These are phyloP conservation scores for Clausena lansium DNA, from an alignment of 345 rosid species.

Conservation along the genomic window DNA sequence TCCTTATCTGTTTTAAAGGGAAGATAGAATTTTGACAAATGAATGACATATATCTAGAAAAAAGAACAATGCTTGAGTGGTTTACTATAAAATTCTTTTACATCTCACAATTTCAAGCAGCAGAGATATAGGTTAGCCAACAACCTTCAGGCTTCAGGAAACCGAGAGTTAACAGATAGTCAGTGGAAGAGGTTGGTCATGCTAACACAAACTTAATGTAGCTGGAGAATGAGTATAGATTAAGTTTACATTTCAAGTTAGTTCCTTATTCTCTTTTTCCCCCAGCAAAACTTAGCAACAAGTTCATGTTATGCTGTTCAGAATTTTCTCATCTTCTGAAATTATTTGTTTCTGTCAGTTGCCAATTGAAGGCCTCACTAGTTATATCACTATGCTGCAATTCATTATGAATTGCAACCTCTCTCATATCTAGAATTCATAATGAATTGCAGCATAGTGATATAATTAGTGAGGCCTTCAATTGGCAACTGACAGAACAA, in stretches of 20 bases:
- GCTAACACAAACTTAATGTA: not conserved
- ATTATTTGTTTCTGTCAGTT: not conserved
- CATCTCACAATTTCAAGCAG: constrained; percentile 11
- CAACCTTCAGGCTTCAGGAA: not conserved
- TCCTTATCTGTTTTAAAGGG: constrained; percentile 54
- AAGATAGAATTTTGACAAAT: constrained; percentile 5
- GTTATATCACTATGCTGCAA: not conserved
- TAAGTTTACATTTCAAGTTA: not conserved
- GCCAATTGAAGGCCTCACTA: not conserved
- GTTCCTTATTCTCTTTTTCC: not conserved
- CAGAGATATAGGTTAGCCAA: not conserved
- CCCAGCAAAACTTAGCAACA: not conserved
- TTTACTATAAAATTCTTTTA: not conserved
- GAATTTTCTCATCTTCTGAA: not conserved
- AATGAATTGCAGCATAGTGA: no score
- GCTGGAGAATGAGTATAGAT: not conserved
- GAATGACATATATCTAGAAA: constrained; percentile 9
- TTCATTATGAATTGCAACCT: not conserved
- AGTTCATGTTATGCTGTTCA: not conserved
- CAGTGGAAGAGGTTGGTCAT: not conserved
- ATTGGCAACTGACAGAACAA: no score
- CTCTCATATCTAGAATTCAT: no score
- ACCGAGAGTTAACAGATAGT: not conserved
- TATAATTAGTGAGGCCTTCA: no score
- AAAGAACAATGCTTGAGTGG: constrained; percentile 4